A percentile compares a stretch with the other conserved stretches of the same genome.
Conservation (phyloP, 768 basidiomycete genomes). For the Suillus luteus region DNA sequence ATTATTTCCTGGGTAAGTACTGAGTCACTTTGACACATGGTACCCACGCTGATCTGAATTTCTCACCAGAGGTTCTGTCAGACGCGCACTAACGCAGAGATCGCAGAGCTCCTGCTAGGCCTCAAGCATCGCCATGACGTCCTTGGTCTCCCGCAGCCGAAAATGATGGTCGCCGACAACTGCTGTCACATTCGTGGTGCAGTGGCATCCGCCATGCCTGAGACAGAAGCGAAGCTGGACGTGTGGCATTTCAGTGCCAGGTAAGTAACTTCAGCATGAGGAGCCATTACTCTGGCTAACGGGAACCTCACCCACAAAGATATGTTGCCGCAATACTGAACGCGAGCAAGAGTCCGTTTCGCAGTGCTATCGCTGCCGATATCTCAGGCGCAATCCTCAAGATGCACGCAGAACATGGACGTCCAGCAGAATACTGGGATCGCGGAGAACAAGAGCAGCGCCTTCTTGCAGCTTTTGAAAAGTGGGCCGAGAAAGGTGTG, state of each 20-base stretch:
- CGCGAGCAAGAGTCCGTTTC: constrained; percentile 13
- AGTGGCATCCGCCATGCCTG: constrained; percentile 13
- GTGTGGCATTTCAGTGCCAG: constrained; percentile 24
- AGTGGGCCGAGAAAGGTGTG: not conserved
- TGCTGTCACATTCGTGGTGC: constrained; percentile 22
- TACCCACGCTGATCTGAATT: too few species aligned
- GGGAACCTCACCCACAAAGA: constrained; percentile 7
- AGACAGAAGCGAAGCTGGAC: constrained; percentile 15
- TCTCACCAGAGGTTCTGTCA: constrained; percentile 15
- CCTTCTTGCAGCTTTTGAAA: constrained; percentile 8
- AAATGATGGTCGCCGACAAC: constrained; percentile 23
- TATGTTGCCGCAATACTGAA: constrained; percentile 19
- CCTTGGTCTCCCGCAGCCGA: constrained; percentile 11
- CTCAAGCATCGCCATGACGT: constrained; percentile 13
- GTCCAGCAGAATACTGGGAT: constrained; percentile 20
- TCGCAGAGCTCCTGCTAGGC: constrained; percentile 19
- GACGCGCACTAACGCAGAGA: constrained; percentile 17
- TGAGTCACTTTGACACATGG: too few species aligned
- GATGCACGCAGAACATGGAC: constrained; percentile 9
- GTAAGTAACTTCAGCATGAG: constrained; percentile 9
- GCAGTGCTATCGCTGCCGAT: constrained; percentile 9
- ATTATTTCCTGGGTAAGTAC: constrained; percentile 19
- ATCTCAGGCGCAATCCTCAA: constrained; percentile 18
- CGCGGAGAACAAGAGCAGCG: constrained; percentile 20
- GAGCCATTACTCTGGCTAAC: not conserved